phyloP scores from a whole-genome alignment of 2,329 filamentous ascomycete species.

The Diaporthe ampelina region DNA sequence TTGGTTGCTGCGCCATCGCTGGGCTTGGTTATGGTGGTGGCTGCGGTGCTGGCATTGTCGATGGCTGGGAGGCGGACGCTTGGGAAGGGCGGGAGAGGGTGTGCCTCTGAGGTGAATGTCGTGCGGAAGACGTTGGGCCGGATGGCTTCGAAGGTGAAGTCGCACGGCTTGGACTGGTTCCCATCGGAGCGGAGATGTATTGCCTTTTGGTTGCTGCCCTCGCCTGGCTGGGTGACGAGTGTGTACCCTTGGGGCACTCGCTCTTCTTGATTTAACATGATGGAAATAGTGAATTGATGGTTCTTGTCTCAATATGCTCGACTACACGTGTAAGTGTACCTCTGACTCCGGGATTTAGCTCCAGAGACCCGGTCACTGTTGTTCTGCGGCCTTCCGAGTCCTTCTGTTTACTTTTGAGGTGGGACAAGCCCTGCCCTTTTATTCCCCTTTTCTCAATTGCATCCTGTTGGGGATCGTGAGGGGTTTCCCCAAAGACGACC shows the following conservation, averaged over 20 bases:
- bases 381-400: no score
- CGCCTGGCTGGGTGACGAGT: slow-evolving; percentile 37
- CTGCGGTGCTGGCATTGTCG: slow-evolving; percentile 52
- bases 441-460: not conserved
- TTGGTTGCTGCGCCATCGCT: no score
- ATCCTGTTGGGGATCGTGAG: slow-evolving; percentile 13
- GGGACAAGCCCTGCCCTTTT: not conserved
- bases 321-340: no score
- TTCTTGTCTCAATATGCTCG: no score
- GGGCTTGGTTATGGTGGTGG: slow-evolving; percentile 52
- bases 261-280: slow-evolving; percentile 46
- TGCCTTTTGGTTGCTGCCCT: slow-evolving; percentile 43
- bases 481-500: not conserved
- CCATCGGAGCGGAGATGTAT: slow-evolving; percentile 59
- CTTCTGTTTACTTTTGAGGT: not conserved
- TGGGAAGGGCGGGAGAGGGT: slow-evolving; percentile 76
- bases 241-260: slow-evolving; percentile 47
- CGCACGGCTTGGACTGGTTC: slow-evolving; percentile 55
- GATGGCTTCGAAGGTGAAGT: slow-evolving; percentile 75
- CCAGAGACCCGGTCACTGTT: not conserved
- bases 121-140: slow-evolving; percentile 76
- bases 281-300: slow-evolving; percentile 4
- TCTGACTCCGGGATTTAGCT: not conserved
- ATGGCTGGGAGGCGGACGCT: slow-evolving; percentile 64
- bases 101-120: slow-evolving; percentile 72